Base-by-base conservation (phyloP, 768 basidiomycete genomes). In the Phaeotremella skinneri region DNA sequence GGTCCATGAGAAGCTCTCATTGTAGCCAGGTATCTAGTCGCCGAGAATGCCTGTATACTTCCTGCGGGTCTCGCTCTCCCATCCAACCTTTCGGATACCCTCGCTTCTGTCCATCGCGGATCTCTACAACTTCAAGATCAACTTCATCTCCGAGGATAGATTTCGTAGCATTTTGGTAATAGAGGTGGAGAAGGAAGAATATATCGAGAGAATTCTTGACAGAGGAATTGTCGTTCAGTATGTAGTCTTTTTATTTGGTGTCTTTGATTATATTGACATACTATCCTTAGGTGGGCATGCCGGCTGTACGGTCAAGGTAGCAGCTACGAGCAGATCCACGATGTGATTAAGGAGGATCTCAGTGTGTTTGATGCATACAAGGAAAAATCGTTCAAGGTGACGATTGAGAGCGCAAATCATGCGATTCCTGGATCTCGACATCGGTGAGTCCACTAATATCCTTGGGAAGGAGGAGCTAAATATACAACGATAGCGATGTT, bases 191-290 rank as follows among this genome's bases (percentile, higher is more conserved):
- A 74, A 80, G 26, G 91, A 91, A 64, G 83, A 85, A 32, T 85
- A 94, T 59, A 91, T 88, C 0, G 77, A 81, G 47, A 73, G 83
- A n/a, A 80, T 99, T 26, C 87, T 89, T 0, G 78, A 81, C 57
- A 79, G 94, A 64, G 89, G 90, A 66, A 85, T 94, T 43, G 74
- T 93, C 51, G 82, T 98, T 72, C 91, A 87, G 91, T 92, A 59
- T 55, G 84, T 77, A 32, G 50, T 16, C 2, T 32, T 16, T 4
- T 23, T 14, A 34, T 25, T 2, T 2, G 13, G 41, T 30, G 53
- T 55, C 0, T 21, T 55, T 20, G 56, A 51, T 39, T 45, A 48
- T 23, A 49, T 57, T 59, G 7, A 21, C 49, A 25, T n/a, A 21
- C 9, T 59, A 32, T 49, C 4, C 52, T 26, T 43, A 61, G 91